A percentile compares a stretch with the other conserved stretches of the same genome.
Evolutionary conservation across 805 yeast genomes (phyloP).

Genomic region (Starmerella lactis-condensi): DNA sequence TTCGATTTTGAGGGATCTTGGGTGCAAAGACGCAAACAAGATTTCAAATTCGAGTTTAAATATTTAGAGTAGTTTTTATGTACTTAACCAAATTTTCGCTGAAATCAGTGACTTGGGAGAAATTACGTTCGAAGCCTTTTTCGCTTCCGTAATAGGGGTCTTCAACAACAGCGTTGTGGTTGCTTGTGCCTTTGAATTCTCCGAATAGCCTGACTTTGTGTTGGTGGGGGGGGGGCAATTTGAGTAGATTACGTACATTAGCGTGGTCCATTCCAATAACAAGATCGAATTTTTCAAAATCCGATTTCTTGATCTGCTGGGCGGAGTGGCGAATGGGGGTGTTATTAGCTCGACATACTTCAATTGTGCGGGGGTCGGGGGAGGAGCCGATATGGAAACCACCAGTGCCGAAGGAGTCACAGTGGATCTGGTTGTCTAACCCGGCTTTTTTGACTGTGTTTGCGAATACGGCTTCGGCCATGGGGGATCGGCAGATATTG

Average conservation of each 20-base stretch:
- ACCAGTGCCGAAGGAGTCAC: slow-evolving; percentile 77
- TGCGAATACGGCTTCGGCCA: slow-evolving; percentile 88
- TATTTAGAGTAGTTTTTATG: too few species aligned
- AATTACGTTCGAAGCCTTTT: slow-evolving; percentile 66
- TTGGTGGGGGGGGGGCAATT: slow-evolving; percentile 33
- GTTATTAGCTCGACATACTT: slow-evolving; percentile 49
- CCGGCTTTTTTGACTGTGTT: slow-evolving; percentile 41
- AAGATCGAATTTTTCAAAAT: slow-evolving; percentile 36
- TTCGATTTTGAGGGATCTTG: slow-evolving; percentile 66
- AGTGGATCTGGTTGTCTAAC: slow-evolving; percentile 26
- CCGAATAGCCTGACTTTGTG: slow-evolving; percentile 54
- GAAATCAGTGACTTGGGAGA: slow-evolving; percentile 55
- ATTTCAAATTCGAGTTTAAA: slow-evolving; percentile 34
- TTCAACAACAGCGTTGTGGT: slow-evolving; percentile 41
- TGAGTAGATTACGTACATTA: slow-evolving; percentile 22
- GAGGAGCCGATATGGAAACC: slow-evolving; percentile 66
- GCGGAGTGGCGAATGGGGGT: slow-evolving; percentile 61
- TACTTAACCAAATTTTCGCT: slow-evolving; percentile 55
- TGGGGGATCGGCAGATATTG: slow-evolving; percentile 91
- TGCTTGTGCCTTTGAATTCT: slow-evolving; percentile 44
- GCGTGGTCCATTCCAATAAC: slow-evolving; percentile 39
- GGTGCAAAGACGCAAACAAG: slow-evolving; percentile 42
- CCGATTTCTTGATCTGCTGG: slow-evolving; percentile 62
- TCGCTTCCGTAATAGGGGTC: slow-evolving; percentile 90
- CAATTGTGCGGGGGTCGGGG: slow-evolving; percentile 60